These are phyloP conservation scores for Talaromyces wortmannii DNA, from an alignment of 495 filamentous ascomycete species.

Conservation along the genomic window DNA sequence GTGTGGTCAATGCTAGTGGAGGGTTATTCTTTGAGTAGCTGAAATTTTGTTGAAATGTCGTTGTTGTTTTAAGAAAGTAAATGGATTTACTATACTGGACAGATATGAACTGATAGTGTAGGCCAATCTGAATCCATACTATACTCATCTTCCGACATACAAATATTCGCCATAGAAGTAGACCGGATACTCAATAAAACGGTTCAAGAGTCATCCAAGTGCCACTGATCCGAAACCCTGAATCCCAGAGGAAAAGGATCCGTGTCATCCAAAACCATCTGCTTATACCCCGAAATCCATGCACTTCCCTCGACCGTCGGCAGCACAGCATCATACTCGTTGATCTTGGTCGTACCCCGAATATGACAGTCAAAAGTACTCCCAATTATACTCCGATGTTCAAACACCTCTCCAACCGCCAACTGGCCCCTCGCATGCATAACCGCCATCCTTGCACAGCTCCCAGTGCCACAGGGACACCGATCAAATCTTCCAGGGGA, in stretches of 20 bases:
- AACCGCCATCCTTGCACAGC: conserved; percentile 24
- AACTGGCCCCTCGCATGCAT: conserved; percentile 22
- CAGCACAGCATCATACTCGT: conserved; percentile 18
- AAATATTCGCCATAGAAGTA: no score
- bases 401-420: conserved; percentile 18
- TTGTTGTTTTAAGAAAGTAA: no score
- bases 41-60: no score
- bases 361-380: conserved; percentile 22
- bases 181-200: no score
- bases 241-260: conserved; percentile 27
- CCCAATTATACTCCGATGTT: conserved; percentile 22
- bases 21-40: no score
- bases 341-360: conserved; percentile 18
- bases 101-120: no score
- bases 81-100: no score
- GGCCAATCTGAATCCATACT: no score
- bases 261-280: conserved; percentile 20
- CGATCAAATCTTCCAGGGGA: conserved; percentile 30
- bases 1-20: no score
- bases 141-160: no score
- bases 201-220: no score
- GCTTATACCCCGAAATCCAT: conserved; percentile 28
- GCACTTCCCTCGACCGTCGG: conserved; percentile 24
- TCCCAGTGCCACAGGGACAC: conserved; percentile 30
- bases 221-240: conserved; percentile 24